Percentiles rank a stretch among this genome's conserved stretches.
Conservation (phyloP, 129 eudicot genomes). For the Centaurea solstitialis region DNA sequence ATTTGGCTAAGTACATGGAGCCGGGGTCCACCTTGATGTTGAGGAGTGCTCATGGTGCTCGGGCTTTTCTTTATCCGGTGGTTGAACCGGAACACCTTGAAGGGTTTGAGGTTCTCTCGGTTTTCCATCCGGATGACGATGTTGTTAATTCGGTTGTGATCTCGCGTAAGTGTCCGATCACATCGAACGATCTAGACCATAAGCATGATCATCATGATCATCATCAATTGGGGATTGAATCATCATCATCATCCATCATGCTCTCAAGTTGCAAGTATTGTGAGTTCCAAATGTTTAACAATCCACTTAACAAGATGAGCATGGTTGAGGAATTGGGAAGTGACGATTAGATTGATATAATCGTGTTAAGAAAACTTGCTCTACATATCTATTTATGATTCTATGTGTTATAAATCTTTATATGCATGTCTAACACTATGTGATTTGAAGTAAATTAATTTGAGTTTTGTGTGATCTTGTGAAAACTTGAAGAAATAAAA, state of each 20-base stretch:
- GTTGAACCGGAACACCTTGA: conserved; percentile 67
- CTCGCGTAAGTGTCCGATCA: conserved; percentile 42
- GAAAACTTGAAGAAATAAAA: conserved; percentile 18
- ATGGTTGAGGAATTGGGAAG: conserved; percentile 62
- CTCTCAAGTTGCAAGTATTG: conserved; percentile 66
- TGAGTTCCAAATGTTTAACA: conserved; percentile 50
- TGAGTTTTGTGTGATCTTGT: conserved; percentile 9
- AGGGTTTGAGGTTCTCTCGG: conserved; percentile 84
- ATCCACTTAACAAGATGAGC: conserved; percentile 50
- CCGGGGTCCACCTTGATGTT: conserved; percentile 73
- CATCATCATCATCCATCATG: conserved; percentile 31
- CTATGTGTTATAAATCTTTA: conserved; percentile 5
- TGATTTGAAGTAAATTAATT: conserved; percentile 24
- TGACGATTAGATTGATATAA: conserved; percentile 42
- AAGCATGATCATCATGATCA: conserved; percentile 36
- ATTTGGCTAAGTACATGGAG: conserved; percentile 68
- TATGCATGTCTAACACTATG: conserved; percentile 28
- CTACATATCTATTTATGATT: conserved; percentile 1
- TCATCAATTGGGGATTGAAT: conserved; percentile 36
- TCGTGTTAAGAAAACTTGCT: conserved; percentile 11
- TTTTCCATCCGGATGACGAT: conserved; percentile 87
- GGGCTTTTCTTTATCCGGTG: conserved; percentile 84
- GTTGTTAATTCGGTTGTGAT: conserved; percentile 85
- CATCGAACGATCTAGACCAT: conserved; percentile 17
- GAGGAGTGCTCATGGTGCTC: conserved; percentile 94